Evolutionary conservation across 2,329 filamentous ascomycete genomes (phyloP), one percentile per base, ranked within the genome.

Genomic region (Hypoxylon sp.): DNA sequence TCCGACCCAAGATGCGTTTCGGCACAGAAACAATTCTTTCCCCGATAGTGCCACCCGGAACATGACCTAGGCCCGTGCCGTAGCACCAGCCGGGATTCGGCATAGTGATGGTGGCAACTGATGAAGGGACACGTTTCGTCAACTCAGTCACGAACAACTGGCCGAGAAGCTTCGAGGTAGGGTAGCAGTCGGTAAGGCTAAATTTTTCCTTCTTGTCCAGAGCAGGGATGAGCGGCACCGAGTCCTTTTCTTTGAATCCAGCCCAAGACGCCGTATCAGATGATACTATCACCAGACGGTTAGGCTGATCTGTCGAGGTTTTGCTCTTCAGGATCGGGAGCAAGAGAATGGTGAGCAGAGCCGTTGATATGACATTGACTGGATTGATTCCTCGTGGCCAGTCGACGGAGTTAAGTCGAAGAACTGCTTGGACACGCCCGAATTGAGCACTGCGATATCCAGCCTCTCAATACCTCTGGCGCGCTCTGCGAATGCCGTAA

Each of bases 311-410:
- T 41, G 8, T n/a, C 26, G 13, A 33, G 37, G 15, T 13, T 41
- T n/a, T 41, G 20, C 10, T 8, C 48, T 76, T 75, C 1, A 83
- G 69, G 27, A 77, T 76, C 0, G 81, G 81, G 1, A 83, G 64
- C 4, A 83, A 47, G 0, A 81, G 69, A 0, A 81, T 65, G 0
- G 74, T 75, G 0, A 84, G 70, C 1, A 84, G 67, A 10, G 80
- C 74, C 0, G 80, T 83, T 24, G 73, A 77, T 57, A 84, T 72
- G 10, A 81, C 80, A 55, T 85, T 84, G 31, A 79, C 76, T 79
- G 80, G 43, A 84, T 66, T 2, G 70, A 76, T n/a, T 68, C 68
- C 60, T 84, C 81, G 0, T 73, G 67, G 3, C 9, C 13, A 0
- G 74, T 77, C 0, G 69, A 21, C 5, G 31, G 24, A 15, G 33